Conservation (phyloP, 805 yeast genomes). For the Tetrapisispora taiwanensis region DNA sequence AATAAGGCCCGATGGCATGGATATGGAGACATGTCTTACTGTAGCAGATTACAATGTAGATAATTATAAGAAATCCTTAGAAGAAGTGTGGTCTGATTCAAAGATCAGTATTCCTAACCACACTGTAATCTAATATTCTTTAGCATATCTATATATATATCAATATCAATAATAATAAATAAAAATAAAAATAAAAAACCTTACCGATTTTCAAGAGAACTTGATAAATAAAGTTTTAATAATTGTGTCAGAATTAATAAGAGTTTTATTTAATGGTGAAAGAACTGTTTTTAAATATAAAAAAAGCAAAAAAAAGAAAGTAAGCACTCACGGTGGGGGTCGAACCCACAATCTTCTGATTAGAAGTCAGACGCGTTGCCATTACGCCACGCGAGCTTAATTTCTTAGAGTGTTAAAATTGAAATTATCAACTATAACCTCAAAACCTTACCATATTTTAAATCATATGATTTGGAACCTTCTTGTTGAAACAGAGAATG, state of each 20-base stretch:
- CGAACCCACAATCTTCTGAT: constrained; percentile 43
- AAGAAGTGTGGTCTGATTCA: constrained; percentile 44
- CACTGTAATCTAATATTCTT: background rate
- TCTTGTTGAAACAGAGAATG: no score
- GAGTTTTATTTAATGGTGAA: no score
- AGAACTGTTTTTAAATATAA: no score
- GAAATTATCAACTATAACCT: no score
- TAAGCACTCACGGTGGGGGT: constrained; percentile 40
- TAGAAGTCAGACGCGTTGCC: constrained; percentile 44
- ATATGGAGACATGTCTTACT: constrained; percentile 41
- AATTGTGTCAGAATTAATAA: no score
- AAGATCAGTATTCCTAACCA: constrained; percentile 9
- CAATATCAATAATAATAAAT: background rate
- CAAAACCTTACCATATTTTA: no score
- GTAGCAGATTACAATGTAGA: constrained; percentile 85
- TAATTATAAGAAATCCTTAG: constrained; percentile 64
- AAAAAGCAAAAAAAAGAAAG: constrained; percentile 5
- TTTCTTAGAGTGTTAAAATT: constrained; percentile 2
- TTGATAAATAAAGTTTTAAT: no score
- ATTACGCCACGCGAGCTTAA: constrained; percentile 39
- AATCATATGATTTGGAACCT: no score
- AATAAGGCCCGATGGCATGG: constrained; percentile 54
- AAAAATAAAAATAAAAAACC: no score
- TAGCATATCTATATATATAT: background rate
- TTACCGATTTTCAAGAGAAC: no score